Percentiles rank a stretch among this genome's conserved stretches.
Evolutionary conservation across 2,329 filamentous ascomycete genomes (phyloP).

Genomic region (Cladophialophora bantiana): DNA sequence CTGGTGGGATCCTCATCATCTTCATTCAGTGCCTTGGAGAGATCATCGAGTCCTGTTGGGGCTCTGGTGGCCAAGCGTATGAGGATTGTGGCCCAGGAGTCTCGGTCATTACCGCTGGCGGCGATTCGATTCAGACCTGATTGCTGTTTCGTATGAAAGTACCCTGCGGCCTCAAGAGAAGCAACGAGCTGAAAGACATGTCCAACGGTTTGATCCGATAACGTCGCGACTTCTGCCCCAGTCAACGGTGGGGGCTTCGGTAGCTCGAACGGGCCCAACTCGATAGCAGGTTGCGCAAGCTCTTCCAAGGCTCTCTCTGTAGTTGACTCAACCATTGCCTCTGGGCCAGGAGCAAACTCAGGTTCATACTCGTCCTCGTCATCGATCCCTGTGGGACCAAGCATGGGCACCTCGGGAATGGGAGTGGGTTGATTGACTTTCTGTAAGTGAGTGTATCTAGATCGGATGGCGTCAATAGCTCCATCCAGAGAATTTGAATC

Average conservation of each 20-base stretch:
- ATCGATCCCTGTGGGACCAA: slow-evolving; percentile 67
- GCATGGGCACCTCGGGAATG: slow-evolving; percentile 42
- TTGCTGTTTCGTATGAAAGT: slow-evolving; percentile 56
- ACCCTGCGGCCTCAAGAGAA: slow-evolving; percentile 70
- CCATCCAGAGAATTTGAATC: slow-evolving; percentile 72
- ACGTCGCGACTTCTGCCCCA: slow-evolving; percentile 72
- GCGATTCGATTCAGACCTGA: slow-evolving; percentile 82
- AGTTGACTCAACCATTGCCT: slow-evolving; percentile 75
- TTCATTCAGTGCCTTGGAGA: slow-evolving; percentile 64
- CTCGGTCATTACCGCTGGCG: slow-evolving; percentile 80
- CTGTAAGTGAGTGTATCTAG: slow-evolving; percentile 43
- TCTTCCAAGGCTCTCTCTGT: slow-evolving; percentile 59
- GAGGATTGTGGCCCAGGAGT: slow-evolving; percentile 90
- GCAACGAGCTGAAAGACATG: slow-evolving; percentile 81
- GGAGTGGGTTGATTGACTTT: slow-evolving; percentile 42
- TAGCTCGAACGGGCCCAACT: slow-evolving; percentile 79
- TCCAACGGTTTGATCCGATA: slow-evolving; percentile 75
- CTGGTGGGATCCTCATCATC: slow-evolving; percentile 40
- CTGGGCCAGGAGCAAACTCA: slow-evolving; percentile 77
- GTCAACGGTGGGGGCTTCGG: slow-evolving; percentile 78
- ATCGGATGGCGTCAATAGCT: slow-evolving; percentile 68
- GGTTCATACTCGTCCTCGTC: slow-evolving; percentile 96
- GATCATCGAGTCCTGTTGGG: slow-evolving; percentile 71
- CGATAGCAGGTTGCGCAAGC: slow-evolving; percentile 57
- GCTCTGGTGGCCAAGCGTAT: slow-evolving; percentile 84